Evolutionary conservation across 331 rosid species (phyloP).

Genomic region (Pyracantha coccinea): DNA sequence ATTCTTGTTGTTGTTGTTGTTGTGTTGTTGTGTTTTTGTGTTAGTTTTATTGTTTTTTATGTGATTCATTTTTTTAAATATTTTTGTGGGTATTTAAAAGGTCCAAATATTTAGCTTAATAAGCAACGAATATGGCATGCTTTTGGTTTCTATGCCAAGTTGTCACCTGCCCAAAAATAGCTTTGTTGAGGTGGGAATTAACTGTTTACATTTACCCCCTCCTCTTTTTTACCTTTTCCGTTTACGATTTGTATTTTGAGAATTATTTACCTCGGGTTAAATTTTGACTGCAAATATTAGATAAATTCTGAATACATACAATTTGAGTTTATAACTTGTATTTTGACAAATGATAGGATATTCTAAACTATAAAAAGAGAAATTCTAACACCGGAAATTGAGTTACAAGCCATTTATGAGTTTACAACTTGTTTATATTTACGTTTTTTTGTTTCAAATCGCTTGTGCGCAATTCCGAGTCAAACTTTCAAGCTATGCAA

Average conservation of each 20-base stretch:
- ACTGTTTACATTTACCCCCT: constrained; percentile 8
- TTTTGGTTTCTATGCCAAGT: constrained; percentile 36
- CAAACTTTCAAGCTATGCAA: not conserved
- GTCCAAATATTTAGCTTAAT: constrained; percentile 26
- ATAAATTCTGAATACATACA: not conserved
- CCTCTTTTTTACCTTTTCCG: too few species aligned
- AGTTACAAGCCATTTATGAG: too few species aligned
- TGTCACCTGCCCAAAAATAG: constrained; percentile 72
- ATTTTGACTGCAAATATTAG: not conserved
- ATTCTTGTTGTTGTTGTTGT: constrained; percentile 35
- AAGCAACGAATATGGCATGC: constrained; percentile 48
- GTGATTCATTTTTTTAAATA: not conserved
- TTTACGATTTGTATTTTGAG: too few species aligned
- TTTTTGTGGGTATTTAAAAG: constrained; percentile 11
- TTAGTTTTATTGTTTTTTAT: constrained; percentile 25
- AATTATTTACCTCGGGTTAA: not conserved
- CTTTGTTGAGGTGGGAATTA: constrained; percentile 71
- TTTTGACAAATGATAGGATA: too few species aligned
- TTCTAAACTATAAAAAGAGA: too few species aligned
- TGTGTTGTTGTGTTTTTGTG: constrained; percentile 28
- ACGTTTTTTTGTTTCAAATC: not conserved
- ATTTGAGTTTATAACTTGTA: not conserved
- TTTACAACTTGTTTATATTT: not conserved
- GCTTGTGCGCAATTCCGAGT: not conserved
- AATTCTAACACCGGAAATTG: too few species aligned